These are phyloP conservation scores for Euphorbia schlechtendalii DNA, from an alignment of 441 rosid species.

Conservation along the genomic window DNA sequence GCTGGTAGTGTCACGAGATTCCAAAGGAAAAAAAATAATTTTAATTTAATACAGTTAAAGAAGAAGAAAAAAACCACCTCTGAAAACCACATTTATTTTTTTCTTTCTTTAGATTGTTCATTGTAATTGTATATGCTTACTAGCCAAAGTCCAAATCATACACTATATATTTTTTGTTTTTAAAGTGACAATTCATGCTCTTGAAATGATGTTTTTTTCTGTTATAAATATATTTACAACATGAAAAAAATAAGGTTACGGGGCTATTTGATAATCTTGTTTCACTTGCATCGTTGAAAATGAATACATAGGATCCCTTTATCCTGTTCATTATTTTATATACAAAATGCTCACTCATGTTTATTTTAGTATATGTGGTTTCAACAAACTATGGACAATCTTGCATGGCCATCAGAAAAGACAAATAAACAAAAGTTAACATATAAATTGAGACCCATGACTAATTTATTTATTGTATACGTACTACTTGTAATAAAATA, in stretches of 20 bases:
- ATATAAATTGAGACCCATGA: no score
- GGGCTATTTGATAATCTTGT: background rate
- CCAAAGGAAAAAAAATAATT: background rate
- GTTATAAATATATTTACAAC: background rate
- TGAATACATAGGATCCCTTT: background rate
- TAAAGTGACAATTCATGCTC: background rate
- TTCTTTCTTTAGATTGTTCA: no score
- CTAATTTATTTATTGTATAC: no score
- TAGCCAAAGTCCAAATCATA: background rate
- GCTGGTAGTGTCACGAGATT: slow-evolving; percentile 17
- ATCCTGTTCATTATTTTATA: no score
- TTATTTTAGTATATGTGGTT: no score
- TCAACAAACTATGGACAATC: background rate
- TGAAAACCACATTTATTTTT: background rate
- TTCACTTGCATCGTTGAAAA: background rate
- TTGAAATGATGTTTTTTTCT: background rate
- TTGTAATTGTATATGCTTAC: no score
- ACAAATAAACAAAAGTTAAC: no score
- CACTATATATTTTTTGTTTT: background rate
- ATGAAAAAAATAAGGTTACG: background rate
- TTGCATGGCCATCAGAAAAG: no score
- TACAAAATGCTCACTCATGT: no score
- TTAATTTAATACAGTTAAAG: background rate
- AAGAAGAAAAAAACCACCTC: background rate
- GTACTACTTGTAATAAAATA: no score